These are phyloP conservation scores for Microdochium paspali DNA, from an alignment of 2,329 filamentous ascomycete genomes.

Conservation along the genomic window DNA sequence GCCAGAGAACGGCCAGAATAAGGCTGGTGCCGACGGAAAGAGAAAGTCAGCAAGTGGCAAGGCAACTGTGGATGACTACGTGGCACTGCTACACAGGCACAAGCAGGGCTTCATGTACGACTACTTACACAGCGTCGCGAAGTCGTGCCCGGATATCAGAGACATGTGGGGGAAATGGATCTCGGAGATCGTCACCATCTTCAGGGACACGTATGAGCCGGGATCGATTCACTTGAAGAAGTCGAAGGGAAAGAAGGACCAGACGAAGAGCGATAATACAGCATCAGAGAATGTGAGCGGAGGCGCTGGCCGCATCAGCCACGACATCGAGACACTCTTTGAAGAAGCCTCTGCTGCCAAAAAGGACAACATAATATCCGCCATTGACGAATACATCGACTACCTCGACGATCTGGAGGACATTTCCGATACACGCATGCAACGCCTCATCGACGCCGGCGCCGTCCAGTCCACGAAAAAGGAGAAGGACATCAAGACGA, in stretches of 20 bases:
- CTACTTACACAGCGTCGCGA: slow-evolving; percentile 61
- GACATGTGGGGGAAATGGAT: slow-evolving; percentile 53
- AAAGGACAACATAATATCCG: slow-evolving; percentile 32
- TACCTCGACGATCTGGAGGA: slow-evolving; percentile 49
- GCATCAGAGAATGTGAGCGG: slow-evolving; percentile 5
- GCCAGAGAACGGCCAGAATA: slow-evolving; percentile 37
- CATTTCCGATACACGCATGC: slow-evolving; percentile 45
- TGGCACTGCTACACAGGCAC: slow-evolving; percentile 48
- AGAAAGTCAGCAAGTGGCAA: slow-evolving; percentile 20
- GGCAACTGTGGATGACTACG: slow-evolving; percentile 64
- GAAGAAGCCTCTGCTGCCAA: slow-evolving; percentile 34
- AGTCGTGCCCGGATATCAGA: slow-evolving; percentile 57
- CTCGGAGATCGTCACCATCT: slow-evolving; percentile 45
- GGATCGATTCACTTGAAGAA: background rate
- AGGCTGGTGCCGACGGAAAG: slow-evolving; percentile 9
- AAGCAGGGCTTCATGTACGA: slow-evolving; percentile 56
- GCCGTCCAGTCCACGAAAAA: slow-evolving; percentile 3
- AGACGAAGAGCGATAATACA: slow-evolving; percentile 10
- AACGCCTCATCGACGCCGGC: slow-evolving; percentile 39
- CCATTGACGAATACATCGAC: slow-evolving; percentile 48
- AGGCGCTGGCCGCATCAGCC: slow-evolving; percentile 22
- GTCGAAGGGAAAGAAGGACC: background rate
- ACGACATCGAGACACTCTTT: slow-evolving; percentile 31
- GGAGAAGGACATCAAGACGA: background rate
- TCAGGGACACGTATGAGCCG: slow-evolving; percentile 24